phyloP scores from a whole-genome alignment of 1,139 yeast genomes.

The Hanseniaspora uvarum region DNA sequence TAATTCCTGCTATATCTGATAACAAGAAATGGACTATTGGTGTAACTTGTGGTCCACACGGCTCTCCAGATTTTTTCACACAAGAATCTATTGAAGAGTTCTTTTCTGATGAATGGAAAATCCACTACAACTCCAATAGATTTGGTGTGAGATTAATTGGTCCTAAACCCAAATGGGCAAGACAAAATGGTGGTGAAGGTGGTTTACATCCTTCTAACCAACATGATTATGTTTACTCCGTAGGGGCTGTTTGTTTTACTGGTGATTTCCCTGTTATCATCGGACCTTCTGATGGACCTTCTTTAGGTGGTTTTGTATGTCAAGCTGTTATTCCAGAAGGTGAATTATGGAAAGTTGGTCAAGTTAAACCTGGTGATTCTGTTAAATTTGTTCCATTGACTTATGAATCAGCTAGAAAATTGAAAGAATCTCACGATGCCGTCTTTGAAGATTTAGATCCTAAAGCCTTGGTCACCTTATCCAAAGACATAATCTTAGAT shows the following conservation, averaged over 20 bases:
- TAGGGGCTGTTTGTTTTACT: constrained; percentile 93
- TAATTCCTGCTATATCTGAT: constrained; percentile 46
- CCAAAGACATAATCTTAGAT: constrained; percentile 29
- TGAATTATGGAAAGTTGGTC: constrained; percentile 98
- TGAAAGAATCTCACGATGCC: constrained; percentile 52
- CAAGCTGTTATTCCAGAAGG: constrained; percentile 91
- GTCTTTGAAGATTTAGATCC: constrained; percentile 37
- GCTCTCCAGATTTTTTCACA: constrained; percentile 87
- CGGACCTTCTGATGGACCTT: constrained; percentile 86
- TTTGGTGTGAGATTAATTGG: constrained; percentile 92
- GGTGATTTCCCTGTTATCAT: constrained; percentile 97
- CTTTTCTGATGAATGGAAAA: constrained; percentile 75
- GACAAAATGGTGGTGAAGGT: constrained; percentile 95
- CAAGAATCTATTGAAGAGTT: constrained; percentile 66
- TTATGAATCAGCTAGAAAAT: constrained; percentile 53
- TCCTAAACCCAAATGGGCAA: constrained; percentile 94
- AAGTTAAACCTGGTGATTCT: constrained; percentile 84
- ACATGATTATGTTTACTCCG: constrained; percentile 90
- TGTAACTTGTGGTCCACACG: constrained; percentile 95
- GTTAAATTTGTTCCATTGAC: constrained; percentile 71
- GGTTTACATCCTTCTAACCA: constrained; percentile 97
- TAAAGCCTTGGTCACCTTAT: constrained; percentile 37
- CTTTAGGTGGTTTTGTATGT: constrained; percentile 94
- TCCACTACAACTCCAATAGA: constrained; percentile 91
- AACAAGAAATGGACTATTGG: constrained; percentile 72